phyloP scores from a whole-genome alignment of 2,329 filamentous ascomycete genomes.

The Fusarium illudens region DNA sequence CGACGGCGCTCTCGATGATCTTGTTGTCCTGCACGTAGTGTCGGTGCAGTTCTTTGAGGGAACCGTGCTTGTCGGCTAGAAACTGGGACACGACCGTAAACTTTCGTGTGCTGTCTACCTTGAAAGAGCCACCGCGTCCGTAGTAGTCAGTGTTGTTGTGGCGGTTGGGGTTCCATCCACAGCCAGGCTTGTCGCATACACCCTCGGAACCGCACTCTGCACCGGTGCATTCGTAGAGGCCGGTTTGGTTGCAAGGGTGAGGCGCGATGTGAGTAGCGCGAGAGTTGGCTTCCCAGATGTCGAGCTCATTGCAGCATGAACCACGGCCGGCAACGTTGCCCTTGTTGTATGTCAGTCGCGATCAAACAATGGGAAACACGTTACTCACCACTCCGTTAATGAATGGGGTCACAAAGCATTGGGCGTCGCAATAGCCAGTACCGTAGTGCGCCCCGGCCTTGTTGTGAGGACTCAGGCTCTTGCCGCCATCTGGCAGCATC shows the following conservation, averaged over 20 bases:
- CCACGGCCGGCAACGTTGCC: constrained; percentile 40
- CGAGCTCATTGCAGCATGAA: constrained; percentile 63
- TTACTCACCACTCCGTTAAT: constrained; percentile 57
- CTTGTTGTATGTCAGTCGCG: constrained; percentile 4
- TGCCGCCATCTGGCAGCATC: constrained; percentile 68
- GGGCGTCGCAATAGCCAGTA: constrained; percentile 70
- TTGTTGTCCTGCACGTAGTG: constrained; percentile 54
- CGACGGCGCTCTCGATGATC: constrained; percentile 30
- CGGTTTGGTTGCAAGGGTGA: constrained; percentile 57
- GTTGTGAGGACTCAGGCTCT: constrained; percentile 56
- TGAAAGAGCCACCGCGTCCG: constrained; percentile 42
- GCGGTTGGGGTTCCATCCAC: constrained; percentile 55
- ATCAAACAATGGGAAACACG: no score
- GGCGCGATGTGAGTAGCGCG: constrained; percentile 56
- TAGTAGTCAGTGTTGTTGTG: constrained; percentile 44
- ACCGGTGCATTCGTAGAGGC: constrained; percentile 56
- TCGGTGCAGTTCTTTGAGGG: constrained; percentile 59
- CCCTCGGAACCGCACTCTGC: constrained; percentile 50
- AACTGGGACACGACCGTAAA: constrained; percentile 63
- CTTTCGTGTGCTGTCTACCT: constrained; percentile 49
- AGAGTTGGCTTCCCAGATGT: constrained; percentile 64
- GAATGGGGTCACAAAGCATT: constrained; percentile 61
- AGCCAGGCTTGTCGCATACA: constrained; percentile 56
- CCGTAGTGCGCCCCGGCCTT: constrained; percentile 67
- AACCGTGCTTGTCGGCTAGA: constrained; percentile 48